phyloP scores from a whole-genome alignment of 148 eudicot genomes.

The Rhododendron griersonianum region DNA sequence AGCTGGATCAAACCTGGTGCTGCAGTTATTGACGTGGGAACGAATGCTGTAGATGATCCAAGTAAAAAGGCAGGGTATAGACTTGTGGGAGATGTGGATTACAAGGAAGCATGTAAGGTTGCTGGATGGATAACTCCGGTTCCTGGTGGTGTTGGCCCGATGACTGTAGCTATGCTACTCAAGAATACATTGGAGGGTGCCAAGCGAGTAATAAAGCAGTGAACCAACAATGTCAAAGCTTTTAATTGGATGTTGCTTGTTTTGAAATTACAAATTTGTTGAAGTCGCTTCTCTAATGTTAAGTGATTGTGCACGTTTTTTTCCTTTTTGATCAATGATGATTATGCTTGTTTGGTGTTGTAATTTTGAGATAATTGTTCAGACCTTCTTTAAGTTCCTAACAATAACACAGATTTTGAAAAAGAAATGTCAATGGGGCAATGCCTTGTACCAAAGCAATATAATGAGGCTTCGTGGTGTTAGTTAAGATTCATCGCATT shows the following conservation, averaged over 20 bases:
- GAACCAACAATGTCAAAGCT: slow-evolving; percentile 5
- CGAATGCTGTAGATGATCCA: slow-evolving; percentile 88
- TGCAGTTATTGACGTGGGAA: slow-evolving; percentile 93
- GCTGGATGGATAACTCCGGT: slow-evolving; percentile 97
- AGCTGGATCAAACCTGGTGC: slow-evolving; percentile 99
- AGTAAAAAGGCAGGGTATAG: slow-evolving; percentile 83
- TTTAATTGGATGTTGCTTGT: neutral
- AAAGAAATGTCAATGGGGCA: neutral
- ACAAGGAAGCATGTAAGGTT: slow-evolving; percentile 72
- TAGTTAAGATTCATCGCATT: neutral
- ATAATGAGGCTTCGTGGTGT: neutral
- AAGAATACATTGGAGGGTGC: slow-evolving; percentile 95
- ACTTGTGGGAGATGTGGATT: slow-evolving; percentile 94
- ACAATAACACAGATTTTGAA: neutral
- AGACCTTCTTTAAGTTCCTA: neutral
- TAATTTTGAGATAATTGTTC: neutral
- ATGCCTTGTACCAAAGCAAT: neutral
- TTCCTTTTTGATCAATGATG: neutral
- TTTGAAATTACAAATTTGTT: neutral
- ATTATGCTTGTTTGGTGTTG: neutral
- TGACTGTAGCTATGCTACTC: slow-evolving; percentile 99
- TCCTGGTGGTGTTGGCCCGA: slow-evolving; percentile 98
- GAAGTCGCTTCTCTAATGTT: neutral
- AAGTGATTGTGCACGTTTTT: neutral
- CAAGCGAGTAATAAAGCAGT: slow-evolving; percentile 73